Base-by-base conservation (phyloP, 2,329 filamentous ascomycete genomes). In the Sporothrix schenckii region DNA sequence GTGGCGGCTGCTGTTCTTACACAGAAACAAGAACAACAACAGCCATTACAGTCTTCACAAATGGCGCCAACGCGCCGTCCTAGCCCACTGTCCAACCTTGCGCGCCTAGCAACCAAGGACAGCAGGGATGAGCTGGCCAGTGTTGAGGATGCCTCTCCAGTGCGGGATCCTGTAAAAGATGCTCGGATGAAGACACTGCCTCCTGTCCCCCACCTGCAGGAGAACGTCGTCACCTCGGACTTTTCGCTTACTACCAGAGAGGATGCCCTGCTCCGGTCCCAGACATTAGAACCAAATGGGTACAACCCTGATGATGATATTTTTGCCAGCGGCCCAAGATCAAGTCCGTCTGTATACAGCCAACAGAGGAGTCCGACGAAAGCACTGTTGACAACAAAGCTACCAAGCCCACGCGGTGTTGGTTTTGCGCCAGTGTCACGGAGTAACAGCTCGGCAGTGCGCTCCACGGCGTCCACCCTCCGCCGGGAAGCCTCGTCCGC, bases 341-440 rank as follows among this genome's bases (percentile, higher is more conserved):
- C 88, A 2, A 86, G 82, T 70, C 83, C 87, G 2, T 80, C 82
- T 1, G 84, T 88, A 4, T 88, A 88, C 76, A 81, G 79, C 69
- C 83, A 84, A 0, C 66, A 66, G 50, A 76, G 80, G 27, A 81
- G 78, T 68, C 73, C 71, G 11, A 78, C 76, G 11, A 80, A 77
- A 70, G 24, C 75, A 24, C 81, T 78, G 72, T 74, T 82, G 16
- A 78, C 80, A 9, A 69, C 75, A n/a, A 82, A 79, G 73, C 75
- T 83, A 14, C 78, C 81, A 5, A 84, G 81, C 71, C 82, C 70
- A 16, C 69, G 76, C 72, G 82, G 81, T 0, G 82, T 82, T 24
- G 82, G 82, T 41, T 83, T 82, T 74, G 79, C 77, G 61, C 67
- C 78, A 44, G 77, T 79, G 4, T 66, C 75, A 16, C 76, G 75